These are phyloP conservation scores for Populus davidiana DNA, from an alignment of 345 rosid genomes.

Conservation along the genomic window DNA sequence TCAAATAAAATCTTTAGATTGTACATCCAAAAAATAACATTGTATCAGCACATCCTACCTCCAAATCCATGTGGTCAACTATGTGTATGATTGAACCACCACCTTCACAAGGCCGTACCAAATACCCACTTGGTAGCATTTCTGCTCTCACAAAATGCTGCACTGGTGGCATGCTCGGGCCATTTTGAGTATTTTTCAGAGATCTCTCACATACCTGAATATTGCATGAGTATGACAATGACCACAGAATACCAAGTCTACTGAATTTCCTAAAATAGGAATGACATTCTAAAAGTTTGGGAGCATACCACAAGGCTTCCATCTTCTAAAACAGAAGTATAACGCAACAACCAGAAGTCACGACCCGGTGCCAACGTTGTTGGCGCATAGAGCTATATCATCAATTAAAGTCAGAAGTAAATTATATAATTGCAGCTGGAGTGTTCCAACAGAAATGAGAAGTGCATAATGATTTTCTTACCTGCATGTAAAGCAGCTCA, in stretches of 20 bases:
- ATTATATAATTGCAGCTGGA: not conserved
- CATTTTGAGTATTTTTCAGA: conserved; percentile 88
- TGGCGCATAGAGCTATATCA: conserved; percentile 86
- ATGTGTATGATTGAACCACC: conserved; percentile 96
- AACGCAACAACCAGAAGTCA: conserved; percentile 96
- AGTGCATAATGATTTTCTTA: conserved; percentile 13
- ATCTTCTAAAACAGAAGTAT: conserved; percentile 94
- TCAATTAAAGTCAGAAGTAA: not conserved
- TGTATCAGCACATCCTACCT: conserved; percentile 41
- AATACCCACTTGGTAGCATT: conserved; percentile 96
- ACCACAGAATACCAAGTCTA: not conserved
- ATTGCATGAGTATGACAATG: conserved; percentile 6
- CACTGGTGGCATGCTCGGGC: conserved; percentile 94
- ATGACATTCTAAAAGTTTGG: not conserved
- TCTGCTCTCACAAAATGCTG: conserved; percentile 99
- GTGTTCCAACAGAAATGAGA: not conserved
- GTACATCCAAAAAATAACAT: not conserved
- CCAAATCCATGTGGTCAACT: conserved; percentile 97
- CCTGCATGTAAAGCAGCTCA: conserved; percentile 99
- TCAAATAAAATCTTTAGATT: not conserved
- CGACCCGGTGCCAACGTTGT: conserved; percentile 99
- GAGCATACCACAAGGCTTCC: conserved; percentile 93
- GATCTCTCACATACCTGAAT: conserved; percentile 89
- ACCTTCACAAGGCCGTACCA: conserved; percentile 96
- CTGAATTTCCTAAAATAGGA: not conserved